Conservation (phyloP, 495 filamentous ascomycete species). For the Daldinia vernicosa region DNA sequence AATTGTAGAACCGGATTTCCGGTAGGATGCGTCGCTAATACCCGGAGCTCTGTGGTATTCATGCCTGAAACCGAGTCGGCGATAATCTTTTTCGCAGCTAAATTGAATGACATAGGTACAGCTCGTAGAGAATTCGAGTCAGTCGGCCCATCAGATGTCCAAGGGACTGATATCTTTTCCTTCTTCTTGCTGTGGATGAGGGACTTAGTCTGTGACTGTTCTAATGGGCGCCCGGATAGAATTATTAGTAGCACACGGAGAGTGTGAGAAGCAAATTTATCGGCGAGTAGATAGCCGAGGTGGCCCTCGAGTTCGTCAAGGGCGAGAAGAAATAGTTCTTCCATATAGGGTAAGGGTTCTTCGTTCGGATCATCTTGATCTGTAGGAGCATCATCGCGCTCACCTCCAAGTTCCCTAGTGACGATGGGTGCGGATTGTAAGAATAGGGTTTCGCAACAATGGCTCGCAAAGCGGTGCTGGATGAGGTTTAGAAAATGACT, state of each 20-base stretch:
- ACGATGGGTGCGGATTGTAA: slow-evolving; percentile 80
- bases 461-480: slow-evolving; percentile 93
- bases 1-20: slow-evolving; percentile 92
- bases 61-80: slow-evolving; percentile 73
- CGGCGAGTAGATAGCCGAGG: slow-evolving; percentile 83
- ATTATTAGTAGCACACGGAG: slow-evolving; percentile 85
- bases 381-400: slow-evolving; percentile 45
- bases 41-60: slow-evolving; percentile 75
- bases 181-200: slow-evolving; percentile 89
- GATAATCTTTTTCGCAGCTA: slow-evolving; percentile 81
- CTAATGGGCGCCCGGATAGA: slow-evolving; percentile 81
- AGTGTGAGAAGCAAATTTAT: slow-evolving; percentile 90
- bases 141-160: slow-evolving; percentile 52
- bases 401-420: slow-evolving; percentile 70
- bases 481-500: slow-evolving; percentile 90
- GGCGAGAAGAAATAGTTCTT: slow-evolving; percentile 82
- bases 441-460: slow-evolving; percentile 96
- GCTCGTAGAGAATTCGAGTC: slow-evolving; percentile 53
- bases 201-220: slow-evolving; percentile 68
- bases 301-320: slow-evolving; percentile 85
- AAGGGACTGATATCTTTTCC: slow-evolving; percentile 71
- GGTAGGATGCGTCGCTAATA: slow-evolving; percentile 84
- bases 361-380: slow-evolving; percentile 57
- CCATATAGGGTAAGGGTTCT: slow-evolving; percentile 66
- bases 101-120: slow-evolving; percentile 81